Conservation (phyloP, 2,329 filamentous ascomycete genomes). For the Calonectria pseudoturangicola region DNA sequence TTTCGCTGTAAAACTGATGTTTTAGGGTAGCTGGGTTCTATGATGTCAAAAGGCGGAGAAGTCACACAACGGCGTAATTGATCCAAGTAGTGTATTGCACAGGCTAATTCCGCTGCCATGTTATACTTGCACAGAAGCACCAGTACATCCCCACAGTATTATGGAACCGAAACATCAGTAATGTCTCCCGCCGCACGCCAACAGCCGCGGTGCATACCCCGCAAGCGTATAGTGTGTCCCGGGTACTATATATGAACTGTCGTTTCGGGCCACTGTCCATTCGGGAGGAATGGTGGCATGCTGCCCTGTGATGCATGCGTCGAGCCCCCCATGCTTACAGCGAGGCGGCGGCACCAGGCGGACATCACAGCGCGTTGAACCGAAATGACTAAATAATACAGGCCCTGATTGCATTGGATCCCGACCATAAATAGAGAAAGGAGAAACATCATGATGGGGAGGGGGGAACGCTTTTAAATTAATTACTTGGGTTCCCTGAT, state of each 20-base stretch:
- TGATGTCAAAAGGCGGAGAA: too few relatives aligned
- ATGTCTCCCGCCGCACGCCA: conserved; percentile 9
- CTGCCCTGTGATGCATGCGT: conserved; percentile 12
- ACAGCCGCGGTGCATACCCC: conserved; percentile 15
- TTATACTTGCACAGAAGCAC: background rate
- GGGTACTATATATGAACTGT: background rate
- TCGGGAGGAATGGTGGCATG: conserved; percentile 22
- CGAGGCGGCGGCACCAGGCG: background rate
- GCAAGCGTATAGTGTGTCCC: background rate
- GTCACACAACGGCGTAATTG: too few relatives aligned
- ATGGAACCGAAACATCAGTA: conserved; percentile 13
- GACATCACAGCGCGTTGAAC: too few relatives aligned
- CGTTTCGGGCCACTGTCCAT: background rate
- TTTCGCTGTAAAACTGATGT: too few relatives aligned
- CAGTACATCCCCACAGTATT: conserved; percentile 11
- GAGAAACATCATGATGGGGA: conserved; percentile 1
- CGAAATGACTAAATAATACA: too few relatives aligned
- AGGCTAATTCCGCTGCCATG: background rate
- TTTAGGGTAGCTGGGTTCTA: too few relatives aligned
- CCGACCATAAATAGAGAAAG: background rate
- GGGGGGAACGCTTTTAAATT: conserved; percentile 5
- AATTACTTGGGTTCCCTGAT: conserved; percentile 21
- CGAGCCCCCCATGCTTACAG: background rate
- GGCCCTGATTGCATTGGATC: background rate
- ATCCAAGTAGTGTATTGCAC: too few relatives aligned